phyloP scores from a whole-genome alignment of 257 asterid species.

The Verbascum thapsus region DNA sequence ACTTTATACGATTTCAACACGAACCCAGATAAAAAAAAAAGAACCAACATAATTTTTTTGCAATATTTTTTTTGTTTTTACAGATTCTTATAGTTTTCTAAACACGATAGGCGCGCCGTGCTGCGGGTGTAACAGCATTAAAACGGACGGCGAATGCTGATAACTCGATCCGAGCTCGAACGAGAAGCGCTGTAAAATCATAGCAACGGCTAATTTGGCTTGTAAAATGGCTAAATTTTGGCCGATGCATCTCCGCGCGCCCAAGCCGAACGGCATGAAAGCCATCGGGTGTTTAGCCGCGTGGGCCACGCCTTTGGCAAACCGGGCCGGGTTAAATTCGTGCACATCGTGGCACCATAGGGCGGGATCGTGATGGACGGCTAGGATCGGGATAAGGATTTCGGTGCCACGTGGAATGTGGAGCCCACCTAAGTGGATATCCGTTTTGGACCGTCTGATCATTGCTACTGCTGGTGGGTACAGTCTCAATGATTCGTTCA shows the following conservation, averaged over 20 bases:
- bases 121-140: conserved; percentile 71
- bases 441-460: conserved; percentile 62
- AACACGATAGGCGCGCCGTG: conserved; percentile 87
- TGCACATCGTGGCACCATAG: conserved; percentile 79
- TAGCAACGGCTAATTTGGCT: conserved; percentile 69
- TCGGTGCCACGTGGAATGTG: conserved; percentile 63
- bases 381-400: conserved; percentile 77
- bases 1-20: conserved; percentile 19
- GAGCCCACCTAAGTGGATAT: conserved; percentile 56
- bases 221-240: conserved; percentile 83
- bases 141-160: conserved; percentile 71
- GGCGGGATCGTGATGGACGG: conserved; percentile 74
- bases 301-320: conserved; percentile 64
- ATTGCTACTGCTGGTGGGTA: conserved; percentile 89
- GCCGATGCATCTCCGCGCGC: conserved; percentile 83
- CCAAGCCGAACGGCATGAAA: conserved; percentile 82
- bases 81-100: conserved; percentile 51
- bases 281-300: conserved; percentile 82
- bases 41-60: conserved; percentile 16
- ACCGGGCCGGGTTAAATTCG: conserved; percentile 83
- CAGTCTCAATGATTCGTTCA: conserved; percentile 75
- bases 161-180: conserved; percentile 69
- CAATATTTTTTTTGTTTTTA: neutral
- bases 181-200: conserved; percentile 71
- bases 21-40: conserved; percentile 19